phyloP scores from a whole-genome alignment of 129 eudicot genomes.

The Flaveria ramosissima region DNA sequence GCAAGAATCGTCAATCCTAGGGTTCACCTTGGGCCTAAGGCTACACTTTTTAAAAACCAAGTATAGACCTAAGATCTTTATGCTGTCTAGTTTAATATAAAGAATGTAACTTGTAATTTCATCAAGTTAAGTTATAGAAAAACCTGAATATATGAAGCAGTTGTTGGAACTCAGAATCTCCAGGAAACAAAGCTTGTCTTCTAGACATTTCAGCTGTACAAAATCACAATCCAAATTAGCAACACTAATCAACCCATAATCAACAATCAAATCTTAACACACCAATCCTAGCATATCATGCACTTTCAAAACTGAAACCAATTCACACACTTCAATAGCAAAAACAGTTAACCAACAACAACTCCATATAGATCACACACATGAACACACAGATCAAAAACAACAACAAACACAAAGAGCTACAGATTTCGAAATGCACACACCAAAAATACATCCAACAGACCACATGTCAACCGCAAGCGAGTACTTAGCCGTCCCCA shows the following conservation, averaged over 20 bases:
- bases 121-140: constrained; percentile 1
- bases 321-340: too few relatives aligned
- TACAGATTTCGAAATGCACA: background rate
- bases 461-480: constrained; percentile 97
- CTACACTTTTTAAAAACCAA: background rate
- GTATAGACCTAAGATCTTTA: background rate
- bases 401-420: background rate
- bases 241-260: background rate
- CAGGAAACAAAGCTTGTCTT: constrained; percentile 95
- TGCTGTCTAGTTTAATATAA: background rate
- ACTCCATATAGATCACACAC: background rate
- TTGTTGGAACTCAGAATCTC: constrained; percentile 96
- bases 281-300: background rate
- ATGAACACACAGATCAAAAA: background rate
- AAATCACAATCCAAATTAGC: constrained; percentile 15
- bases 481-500: constrained; percentile 78
- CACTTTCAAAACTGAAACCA: background rate
- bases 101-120: background rate
- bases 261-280: background rate
- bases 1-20: background rate
- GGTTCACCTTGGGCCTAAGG: background rate
- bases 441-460: constrained; percentile 89
- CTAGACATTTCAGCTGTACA: constrained; percentile 88
- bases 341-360: background rate
- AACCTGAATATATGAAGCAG: constrained; percentile 93